Conservation (phyloP, 345 rosid genomes). For the Populus tremula region DNA sequence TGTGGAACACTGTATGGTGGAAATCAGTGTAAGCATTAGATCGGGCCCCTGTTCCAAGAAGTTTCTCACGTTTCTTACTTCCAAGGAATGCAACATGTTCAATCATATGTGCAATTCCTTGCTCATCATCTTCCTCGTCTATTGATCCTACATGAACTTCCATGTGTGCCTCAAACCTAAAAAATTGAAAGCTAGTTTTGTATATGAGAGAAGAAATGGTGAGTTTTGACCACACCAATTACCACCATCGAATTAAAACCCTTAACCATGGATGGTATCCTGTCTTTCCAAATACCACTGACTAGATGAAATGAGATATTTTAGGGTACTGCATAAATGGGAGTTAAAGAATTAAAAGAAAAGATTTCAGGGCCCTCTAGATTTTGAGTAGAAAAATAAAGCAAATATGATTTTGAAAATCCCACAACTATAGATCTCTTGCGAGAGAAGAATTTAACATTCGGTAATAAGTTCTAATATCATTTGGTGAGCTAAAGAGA, state of each 20-base stretch:
- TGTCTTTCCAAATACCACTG: too few species aligned
- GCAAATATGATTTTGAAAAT: not conserved
- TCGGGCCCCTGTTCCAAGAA: conserved; percentile 96
- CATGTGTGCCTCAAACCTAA: conserved; percentile 98
- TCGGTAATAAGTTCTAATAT: not conserved
- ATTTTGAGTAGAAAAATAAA: not conserved
- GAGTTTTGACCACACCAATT: not conserved
- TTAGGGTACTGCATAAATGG: not conserved
- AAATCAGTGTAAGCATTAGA: conserved; percentile 99
- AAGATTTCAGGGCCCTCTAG: not conserved
- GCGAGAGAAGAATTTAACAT: not conserved
- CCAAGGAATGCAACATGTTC: conserved; percentile 98
- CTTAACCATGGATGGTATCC: not conserved
- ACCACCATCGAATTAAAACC: not conserved
- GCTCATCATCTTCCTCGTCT: conserved; percentile 98
- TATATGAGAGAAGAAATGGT: conserved; percentile 1
- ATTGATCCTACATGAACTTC: conserved; percentile 98
- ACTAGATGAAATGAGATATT: not conserved
- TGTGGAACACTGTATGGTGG: conserved; percentile 98
- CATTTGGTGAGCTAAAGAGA: not conserved
- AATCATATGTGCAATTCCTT: conserved; percentile 99
- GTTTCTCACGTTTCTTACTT: conserved; percentile 98
- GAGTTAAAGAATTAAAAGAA: not conserved
- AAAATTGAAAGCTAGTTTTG: conserved; percentile 21
- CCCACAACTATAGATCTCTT: not conserved